Evolutionary conservation across 2,329 filamentous ascomycete genomes (phyloP).

Genomic region (Pyrenochaeta sp.): DNA sequence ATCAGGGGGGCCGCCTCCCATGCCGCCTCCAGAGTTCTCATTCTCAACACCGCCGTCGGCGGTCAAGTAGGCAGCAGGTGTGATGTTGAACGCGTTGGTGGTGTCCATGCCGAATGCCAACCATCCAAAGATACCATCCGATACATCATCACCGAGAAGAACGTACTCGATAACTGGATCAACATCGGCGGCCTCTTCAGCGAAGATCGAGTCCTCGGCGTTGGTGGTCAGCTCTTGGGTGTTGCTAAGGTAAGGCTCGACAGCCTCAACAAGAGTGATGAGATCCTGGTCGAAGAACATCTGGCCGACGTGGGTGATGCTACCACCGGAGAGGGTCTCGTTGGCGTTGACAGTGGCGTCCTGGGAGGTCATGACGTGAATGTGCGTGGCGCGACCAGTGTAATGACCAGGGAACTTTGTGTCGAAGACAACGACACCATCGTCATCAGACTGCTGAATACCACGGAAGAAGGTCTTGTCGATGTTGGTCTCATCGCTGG

Average conservation of each 20-base stretch:
- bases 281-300: slow-evolving; percentile 71
- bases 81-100: slow-evolving; percentile 33
- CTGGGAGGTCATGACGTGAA: slow-evolving; percentile 49
- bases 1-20: slow-evolving; percentile 22
- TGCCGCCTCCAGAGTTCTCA: slow-evolving; percentile 25
- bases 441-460: slow-evolving; percentile 56
- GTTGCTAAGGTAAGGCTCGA: slow-evolving; percentile 55
- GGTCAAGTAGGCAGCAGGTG: slow-evolving; percentile 35
- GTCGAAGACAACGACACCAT: slow-evolving; percentile 60
- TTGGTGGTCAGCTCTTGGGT: slow-evolving; percentile 59
- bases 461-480: slow-evolving; percentile 57
- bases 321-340: slow-evolving; percentile 59
- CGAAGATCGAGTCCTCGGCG: slow-evolving; percentile 59
- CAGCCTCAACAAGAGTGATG: slow-evolving; percentile 59
- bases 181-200: slow-evolving; percentile 57
- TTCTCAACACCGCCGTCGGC: slow-evolving; percentile 41
- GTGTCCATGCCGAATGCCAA: slow-evolving; percentile 44
- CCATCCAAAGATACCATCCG: slow-evolving; percentile 46
- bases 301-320: slow-evolving; percentile 68
- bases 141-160: slow-evolving; percentile 60
- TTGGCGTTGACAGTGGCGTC: slow-evolving; percentile 53
- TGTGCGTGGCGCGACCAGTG: slow-evolving; percentile 42
- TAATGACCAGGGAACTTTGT: slow-evolving; percentile 58
- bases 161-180: slow-evolving; percentile 68
- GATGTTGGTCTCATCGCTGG: slow-evolving; percentile 41